Evolutionary conservation across 2,329 filamentous ascomycete genomes (phyloP).

Genomic region (Diplodia sapinea): DNA sequence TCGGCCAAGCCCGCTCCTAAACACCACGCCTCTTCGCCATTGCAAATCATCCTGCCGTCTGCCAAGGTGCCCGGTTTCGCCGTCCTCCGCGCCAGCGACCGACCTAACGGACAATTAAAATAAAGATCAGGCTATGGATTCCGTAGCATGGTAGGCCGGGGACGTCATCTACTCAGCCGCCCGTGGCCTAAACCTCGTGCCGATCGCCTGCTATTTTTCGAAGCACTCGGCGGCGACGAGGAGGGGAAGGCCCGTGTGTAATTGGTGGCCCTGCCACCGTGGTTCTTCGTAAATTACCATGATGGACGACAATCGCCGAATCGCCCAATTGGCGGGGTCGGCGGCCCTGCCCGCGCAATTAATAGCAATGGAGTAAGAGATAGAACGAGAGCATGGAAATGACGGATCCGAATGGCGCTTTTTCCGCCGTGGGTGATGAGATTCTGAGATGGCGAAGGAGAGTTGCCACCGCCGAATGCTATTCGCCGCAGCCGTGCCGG

Average conservation of each 20-base stretch:
- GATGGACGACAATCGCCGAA: background rate
- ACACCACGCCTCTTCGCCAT: background rate
- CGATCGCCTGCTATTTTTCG: constrained; percentile 25
- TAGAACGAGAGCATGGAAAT: background rate
- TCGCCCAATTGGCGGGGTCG: constrained; percentile 22
- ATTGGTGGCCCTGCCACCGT: constrained; percentile 22
- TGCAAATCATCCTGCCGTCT: background rate
- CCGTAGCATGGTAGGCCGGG: background rate
- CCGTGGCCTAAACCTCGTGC: constrained; percentile 4
- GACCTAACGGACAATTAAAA: background rate
- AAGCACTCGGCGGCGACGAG: background rate
- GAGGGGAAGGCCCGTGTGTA: constrained; percentile 10
- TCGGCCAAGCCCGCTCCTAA: constrained; percentile 3
- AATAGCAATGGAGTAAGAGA: constrained; percentile 22
- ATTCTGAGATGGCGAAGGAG: background rate
- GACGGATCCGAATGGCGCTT: constrained; percentile 1
- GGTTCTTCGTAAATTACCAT: constrained; percentile 1
- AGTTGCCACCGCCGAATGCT: background rate
- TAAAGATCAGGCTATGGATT: background rate
- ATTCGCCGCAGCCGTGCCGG: constrained; percentile 10
- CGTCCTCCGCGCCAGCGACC: background rate
- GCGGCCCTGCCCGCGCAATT: constrained; percentile 11
- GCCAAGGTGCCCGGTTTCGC: background rate
- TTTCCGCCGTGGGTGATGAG: background rate
- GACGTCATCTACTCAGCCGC: background rate